phyloP scores from a whole-genome alignment of 768 basidiomycete genomes.

The Phanerochaete sordida region DNA sequence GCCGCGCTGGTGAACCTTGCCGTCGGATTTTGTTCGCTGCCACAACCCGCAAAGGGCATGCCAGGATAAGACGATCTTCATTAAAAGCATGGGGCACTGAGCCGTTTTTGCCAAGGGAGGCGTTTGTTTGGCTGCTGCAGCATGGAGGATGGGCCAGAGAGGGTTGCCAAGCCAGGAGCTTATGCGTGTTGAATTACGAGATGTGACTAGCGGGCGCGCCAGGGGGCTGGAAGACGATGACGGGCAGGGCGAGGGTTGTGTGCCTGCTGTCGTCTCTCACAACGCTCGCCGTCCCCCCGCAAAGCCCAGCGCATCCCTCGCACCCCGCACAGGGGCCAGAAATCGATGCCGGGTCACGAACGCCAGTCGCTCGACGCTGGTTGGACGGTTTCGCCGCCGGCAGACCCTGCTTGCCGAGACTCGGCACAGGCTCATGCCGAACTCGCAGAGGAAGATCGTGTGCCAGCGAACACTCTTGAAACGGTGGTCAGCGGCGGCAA shows the following conservation, averaged over 20 bases:
- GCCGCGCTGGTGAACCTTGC: neutral
- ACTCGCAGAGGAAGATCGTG: constrained; percentile 1
- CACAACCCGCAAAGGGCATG: neutral
- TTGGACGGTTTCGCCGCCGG: neutral
- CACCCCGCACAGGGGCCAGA: neutral
- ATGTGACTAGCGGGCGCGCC: neutral
- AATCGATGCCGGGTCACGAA: constrained; percentile 5
- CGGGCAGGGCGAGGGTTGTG: neutral
- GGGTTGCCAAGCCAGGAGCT: neutral
- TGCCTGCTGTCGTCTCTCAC: neutral
- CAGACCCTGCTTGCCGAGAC: constrained; percentile 2
- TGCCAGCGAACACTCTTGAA: neutral
- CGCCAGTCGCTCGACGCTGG: neutral
- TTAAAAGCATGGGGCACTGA: neutral
- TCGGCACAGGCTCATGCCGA: constrained; percentile 12
- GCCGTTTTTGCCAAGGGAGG: neutral
- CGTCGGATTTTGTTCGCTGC: neutral
- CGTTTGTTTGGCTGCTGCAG: neutral
- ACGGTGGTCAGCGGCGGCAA: neutral
- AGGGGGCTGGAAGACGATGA: neutral
- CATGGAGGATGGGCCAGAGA: neutral
- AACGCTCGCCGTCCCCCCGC: neutral
- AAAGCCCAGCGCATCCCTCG: neutral
- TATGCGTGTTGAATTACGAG: neutral
- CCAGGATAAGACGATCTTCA: neutral